phyloP scores from a whole-genome alignment of 257 asterid genomes.

The Orobanche coerulescens region DNA sequence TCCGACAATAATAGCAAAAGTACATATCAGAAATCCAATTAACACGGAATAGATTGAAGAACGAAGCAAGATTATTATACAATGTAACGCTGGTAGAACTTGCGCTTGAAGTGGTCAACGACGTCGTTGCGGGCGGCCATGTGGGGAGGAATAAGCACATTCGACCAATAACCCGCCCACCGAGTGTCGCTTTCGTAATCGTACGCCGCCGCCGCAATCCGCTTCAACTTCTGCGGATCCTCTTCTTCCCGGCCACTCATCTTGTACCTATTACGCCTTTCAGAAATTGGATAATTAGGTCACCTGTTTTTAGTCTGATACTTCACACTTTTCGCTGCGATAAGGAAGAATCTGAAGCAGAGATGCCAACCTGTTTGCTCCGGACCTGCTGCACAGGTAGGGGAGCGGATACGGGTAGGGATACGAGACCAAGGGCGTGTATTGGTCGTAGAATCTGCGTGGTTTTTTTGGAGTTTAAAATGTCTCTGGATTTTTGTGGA shows the following conservation, averaged over 20 bases:
- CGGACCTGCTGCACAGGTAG: no score
- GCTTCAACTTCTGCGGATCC: slow-evolving; percentile 76
- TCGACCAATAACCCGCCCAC: slow-evolving; percentile 93
- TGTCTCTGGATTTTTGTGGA: no score
- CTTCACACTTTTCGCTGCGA: neutral
- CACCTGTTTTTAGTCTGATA: neutral
- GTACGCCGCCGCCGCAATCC: slow-evolving; percentile 74
- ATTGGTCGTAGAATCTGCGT: no score
- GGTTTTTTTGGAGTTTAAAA: no score
- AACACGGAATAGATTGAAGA: neutral
- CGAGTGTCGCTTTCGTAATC: slow-evolving; percentile 79
- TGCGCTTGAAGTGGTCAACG: slow-evolving; percentile 77
- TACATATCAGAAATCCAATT: neutral
- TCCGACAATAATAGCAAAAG: neutral
- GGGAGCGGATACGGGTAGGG: no score
- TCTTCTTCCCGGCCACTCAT: slow-evolving; percentile 60
- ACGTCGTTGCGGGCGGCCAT: slow-evolving; percentile 77
- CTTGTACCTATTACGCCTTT: neutral
- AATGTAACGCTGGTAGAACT: slow-evolving; percentile 94
- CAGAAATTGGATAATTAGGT: neutral
- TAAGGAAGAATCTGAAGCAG: neutral
- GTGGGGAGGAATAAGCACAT: slow-evolving; percentile 85
- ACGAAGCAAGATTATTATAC: slow-evolving; percentile 26
- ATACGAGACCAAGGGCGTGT: no score
- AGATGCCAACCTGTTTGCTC: neutral